These are phyloP conservation scores for Saccharomycopsis sp. DNA, from an alignment of 805 yeast species.

Conservation along the genomic window DNA sequence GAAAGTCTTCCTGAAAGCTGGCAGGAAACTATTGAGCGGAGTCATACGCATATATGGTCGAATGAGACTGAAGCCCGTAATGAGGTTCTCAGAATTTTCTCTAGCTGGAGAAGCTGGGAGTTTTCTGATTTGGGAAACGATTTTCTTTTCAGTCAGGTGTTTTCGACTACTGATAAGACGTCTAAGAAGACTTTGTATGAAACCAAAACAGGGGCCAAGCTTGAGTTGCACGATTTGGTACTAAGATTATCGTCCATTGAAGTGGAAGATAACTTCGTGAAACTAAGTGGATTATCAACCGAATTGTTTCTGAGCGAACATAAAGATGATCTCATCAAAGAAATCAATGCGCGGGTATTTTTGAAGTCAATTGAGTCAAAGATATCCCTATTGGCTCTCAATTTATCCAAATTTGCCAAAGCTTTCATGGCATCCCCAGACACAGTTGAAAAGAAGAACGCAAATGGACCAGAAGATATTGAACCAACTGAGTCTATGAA, in stretches of 20 bases:
- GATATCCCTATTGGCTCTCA: neutral
- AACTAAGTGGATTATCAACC: neutral
- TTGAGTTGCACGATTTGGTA: conserved; percentile 21
- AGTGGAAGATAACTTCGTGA: conserved; percentile 27
- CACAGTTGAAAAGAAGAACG: neutral
- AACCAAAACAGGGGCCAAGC: neutral
- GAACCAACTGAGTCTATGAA: neutral
- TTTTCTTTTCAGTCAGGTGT: neutral
- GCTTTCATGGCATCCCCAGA: neutral
- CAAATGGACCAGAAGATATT: neutral
- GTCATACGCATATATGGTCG: conserved; percentile 28
- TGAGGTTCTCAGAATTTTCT: conserved; percentile 52
- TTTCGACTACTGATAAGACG: neutral
- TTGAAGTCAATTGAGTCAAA: conserved; percentile 3
- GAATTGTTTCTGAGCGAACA: conserved; percentile 11
- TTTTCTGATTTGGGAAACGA: conserved; percentile 43
- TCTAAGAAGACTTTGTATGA: neutral
- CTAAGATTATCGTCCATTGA: conserved; percentile 26
- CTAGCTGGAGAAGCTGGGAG: conserved; percentile 91
- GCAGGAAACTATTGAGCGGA: conserved; percentile 31
- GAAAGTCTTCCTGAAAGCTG: conserved; percentile 51
- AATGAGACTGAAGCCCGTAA: conserved; percentile 48
- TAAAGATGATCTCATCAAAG: conserved; percentile 4
- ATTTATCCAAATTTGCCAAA: neutral
- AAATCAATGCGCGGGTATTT: conserved; percentile 2